Evolutionary conservation across 805 yeast species (phyloP).

Genomic region (Nakazawaea populi): DNA sequence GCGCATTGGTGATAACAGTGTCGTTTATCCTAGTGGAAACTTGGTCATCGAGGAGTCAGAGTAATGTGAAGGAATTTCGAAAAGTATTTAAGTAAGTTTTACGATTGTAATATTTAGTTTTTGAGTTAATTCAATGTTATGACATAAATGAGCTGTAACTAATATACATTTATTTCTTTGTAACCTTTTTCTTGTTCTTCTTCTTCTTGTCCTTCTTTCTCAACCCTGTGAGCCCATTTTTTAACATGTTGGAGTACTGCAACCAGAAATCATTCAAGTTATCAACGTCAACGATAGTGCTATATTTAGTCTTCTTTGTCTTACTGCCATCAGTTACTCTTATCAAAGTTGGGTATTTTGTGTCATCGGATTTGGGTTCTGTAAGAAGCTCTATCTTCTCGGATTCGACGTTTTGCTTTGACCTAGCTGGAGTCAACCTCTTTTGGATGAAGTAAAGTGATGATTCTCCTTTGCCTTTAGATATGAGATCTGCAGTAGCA

Average conservation of each 20-base stretch:
- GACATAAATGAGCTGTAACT: not conserved
- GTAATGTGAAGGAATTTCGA: not conserved
- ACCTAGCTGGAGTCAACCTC: constrained; percentile 28
- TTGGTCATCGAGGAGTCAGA: constrained; percentile 7
- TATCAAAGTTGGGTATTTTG: constrained; percentile 8
- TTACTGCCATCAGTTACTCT: constrained; percentile 40
- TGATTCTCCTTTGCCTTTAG: constrained; percentile 23
- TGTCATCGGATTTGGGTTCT: constrained; percentile 4
- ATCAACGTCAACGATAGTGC: constrained; percentile 64
- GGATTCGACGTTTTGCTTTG: constrained; percentile 14
- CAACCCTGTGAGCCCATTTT: constrained; percentile 68
- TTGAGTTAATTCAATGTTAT: too few relatives aligned
- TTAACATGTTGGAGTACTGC: constrained; percentile 63
- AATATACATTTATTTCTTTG: constrained; percentile 16
- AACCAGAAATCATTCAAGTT: constrained; percentile 71
- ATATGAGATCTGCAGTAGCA: constrained; percentile 1
- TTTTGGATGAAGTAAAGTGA: constrained; percentile 59
- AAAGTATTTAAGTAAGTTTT: too few relatives aligned
- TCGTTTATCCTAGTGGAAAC: constrained; percentile 42
- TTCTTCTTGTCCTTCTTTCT: constrained; percentile 78
- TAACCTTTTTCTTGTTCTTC: constrained; percentile 44
- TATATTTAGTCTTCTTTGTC: constrained; percentile 48
- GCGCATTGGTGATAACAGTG: constrained; percentile 34
- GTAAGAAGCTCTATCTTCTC: constrained; percentile 5
- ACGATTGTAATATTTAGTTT: too few relatives aligned